Evolutionary conservation across 2,329 filamentous ascomycete genomes (phyloP), one percentile per base, ranked within the genome.

Genomic region (Dactylellina sp.): DNA sequence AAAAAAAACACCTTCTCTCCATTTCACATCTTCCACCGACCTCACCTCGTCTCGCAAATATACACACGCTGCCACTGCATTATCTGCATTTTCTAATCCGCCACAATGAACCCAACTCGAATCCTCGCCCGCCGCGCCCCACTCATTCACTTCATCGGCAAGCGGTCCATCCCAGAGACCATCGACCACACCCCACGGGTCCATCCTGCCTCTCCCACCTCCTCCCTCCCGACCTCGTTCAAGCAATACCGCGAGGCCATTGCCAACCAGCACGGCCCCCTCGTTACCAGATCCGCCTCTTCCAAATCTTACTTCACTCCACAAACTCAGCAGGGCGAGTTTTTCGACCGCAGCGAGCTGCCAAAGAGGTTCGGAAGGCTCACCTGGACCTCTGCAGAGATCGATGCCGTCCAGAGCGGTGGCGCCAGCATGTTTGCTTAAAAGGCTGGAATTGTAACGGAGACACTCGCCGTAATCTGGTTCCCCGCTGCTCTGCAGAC

Each of bases 361-460:
- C 94, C 95, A 16, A 81, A 85, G 76, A 88, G 94, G 79, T 99
- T 97, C 87, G 88, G 89, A 79, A 87, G 92, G 76, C 84, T 87
- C 53, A 86, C 88, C 11, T 91, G 93, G 83, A 89, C 87, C 39
- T 82, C 89, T 78, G 89, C 89, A 46, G 95, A 99, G 86, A 99
- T 99, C 74, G 95, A 98, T 82, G 93, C 93, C 20, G 87, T 99
- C 79, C 93, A 97, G 87, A 95, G 92, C 64, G 95, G 93, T 63
- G 95, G 95, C 66, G 95, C 94, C 35, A 90, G 87, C 79, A 79
- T 88, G 77, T 85, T 84, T 78, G 84, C 83, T 75, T 87, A n/a
- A n/a, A n/a, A n/a, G n/a, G n/a, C n/a, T n/a, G n/a, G 81, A 80
- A 78, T 18, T 35, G 9, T 32, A 32, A n/a, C n/a, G n/a, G n/a